Evolutionary conservation across 2,329 filamentous ascomycete species (phyloP), one percentile per base, ranked within the genome.

Genomic region (Arthrobotrys entomopaga): DNA sequence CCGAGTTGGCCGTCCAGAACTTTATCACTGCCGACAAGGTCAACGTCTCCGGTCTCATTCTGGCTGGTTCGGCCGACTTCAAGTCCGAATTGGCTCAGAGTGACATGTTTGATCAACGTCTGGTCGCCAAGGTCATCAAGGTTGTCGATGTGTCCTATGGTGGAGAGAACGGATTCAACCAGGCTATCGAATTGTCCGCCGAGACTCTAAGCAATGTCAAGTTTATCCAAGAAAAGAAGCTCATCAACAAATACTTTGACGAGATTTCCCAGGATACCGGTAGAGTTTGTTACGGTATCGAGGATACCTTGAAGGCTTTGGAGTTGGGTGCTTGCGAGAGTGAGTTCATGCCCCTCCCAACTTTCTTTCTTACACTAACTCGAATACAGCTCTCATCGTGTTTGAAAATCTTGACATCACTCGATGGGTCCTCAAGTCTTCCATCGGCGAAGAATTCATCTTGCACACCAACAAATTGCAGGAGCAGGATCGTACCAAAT

Each of bases 151-250:
- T 99, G 50, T 98, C 94, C 13, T 99, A 99, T 80, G 95, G 95
- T 82, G 95, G 95, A 79, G 96, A 99, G 85, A 98, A 98, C 85
- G 95, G 95, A 53, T 99, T 99, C 87, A 99, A 99, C 85, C 96
- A 99, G 85, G 95, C 95, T 74, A 99, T 99, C 77, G 95, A 99
- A 81, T 84, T 99, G 80, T 90, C 95, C 24, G 88, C 93, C 6
- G 96, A 99, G 86, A 99, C 95, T 6, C 87, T 99, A 54, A 91
- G 93, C 83, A 99, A 98, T 81, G 95, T 99, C 87, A 99, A 99
- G 85, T 99, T 99, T 83, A 97, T 99, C 82, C 95, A 99, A 84
- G 95, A 99, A 87, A 99, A 99, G 90, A 99, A 97, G 86, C 89
- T 99, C 77, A 99, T 99, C 81, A 94, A 94, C 82, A 93, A 91